Percentiles rank a stretch among this genome's conserved stretches.
Conservation (phyloP, 2,329 filamentous ascomycete species). For the Didymosphaeria variabile region DNA sequence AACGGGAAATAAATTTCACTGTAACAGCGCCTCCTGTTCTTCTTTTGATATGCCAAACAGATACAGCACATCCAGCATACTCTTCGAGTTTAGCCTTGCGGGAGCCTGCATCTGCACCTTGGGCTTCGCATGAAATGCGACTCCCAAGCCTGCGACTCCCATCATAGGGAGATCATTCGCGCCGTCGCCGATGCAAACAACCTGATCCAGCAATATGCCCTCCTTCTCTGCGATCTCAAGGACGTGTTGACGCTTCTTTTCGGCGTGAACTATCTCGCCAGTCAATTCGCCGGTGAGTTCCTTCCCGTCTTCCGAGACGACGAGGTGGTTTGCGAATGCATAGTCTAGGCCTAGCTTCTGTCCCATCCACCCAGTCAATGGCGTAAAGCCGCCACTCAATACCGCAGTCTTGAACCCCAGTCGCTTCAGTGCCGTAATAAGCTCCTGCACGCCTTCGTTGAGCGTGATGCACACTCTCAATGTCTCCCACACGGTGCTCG, state of each 20-base stretch:
- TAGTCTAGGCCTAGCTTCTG: constrained; percentile 83
- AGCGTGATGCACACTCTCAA: constrained; percentile 79
- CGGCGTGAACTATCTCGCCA: constrained; percentile 77
- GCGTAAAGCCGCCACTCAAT: constrained; percentile 89
- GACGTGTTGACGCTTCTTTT: constrained; percentile 77
- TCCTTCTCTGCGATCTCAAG: constrained; percentile 75
- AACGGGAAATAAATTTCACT: neutral
- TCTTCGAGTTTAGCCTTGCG: constrained; percentile 75
- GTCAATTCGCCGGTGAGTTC: constrained; percentile 76
- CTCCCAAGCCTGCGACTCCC: constrained; percentile 75
- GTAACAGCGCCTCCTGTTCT: constrained; percentile 53
- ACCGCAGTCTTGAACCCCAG: constrained; percentile 90
- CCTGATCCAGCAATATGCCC: constrained; percentile 70
- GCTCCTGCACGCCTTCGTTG: constrained; percentile 79
- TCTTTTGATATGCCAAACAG: constrained; percentile 75
- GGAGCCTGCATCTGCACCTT: constrained; percentile 80
- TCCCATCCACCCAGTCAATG: constrained; percentile 87
- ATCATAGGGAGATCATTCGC: constrained; percentile 87
- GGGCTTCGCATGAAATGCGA: constrained; percentile 87
- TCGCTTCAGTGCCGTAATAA: constrained; percentile 77
- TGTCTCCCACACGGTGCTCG: constrained; percentile 79
- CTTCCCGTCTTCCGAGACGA: constrained; percentile 62
- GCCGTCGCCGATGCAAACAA: constrained; percentile 80
- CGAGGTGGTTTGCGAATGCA: constrained; percentile 86
- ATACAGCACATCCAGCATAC: constrained; percentile 75